Base-by-base conservation (phyloP, 1,139 yeast genomes). In the Zhuliangozyma parablackwelliae region DNA sequence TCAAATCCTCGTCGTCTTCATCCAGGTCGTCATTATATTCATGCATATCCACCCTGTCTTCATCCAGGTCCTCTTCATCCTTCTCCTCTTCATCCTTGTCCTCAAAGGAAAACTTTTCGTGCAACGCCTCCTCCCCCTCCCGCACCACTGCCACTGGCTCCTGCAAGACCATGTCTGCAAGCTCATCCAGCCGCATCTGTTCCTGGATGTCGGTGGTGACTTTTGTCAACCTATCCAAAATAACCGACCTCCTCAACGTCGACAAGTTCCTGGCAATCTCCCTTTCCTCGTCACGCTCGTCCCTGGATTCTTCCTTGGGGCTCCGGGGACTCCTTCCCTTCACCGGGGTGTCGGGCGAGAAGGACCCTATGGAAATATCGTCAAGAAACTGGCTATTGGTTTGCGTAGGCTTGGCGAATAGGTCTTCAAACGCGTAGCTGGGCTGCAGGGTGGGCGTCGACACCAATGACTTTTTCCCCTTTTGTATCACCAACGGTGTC, bases 181-280 rank as follows among this genome's bases (percentile, higher is more conserved):
- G 16, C 16, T 16, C 16, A 16, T 16, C 16, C 16, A 16, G 16
- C 57, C 16, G 16, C 11, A 62, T 42, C 39, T 63, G 68, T 36
- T 63, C 63, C 43, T 65, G 63, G 13, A 66, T 65, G 39, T 67
- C 72, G 8, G 62, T 57, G 0, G 75, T 69, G 16, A 69, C 69
- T 41, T 66, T 62, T 21, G 64, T 63, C 33, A 69, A 54, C 29
- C 67, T 52, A 38, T 68, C 73, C 34, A 69, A 54, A 23, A 69
- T 64, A 24, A 63, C 61, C 2, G 72, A 63, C 31, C 74, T 47
- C 39, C 72, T 54, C 24, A 65, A 49, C 32, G 46, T 29, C 45
- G 49, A 28, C 11, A 38, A 32, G 26, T 28, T 36, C 21, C 33
- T 30, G 5, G 38, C 36, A n/a, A 27, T 30, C 21, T 35, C 34